phyloP scores from a whole-genome alignment of 2,329 filamentous ascomycete genomes.

The Herpotrichia juniperi region DNA sequence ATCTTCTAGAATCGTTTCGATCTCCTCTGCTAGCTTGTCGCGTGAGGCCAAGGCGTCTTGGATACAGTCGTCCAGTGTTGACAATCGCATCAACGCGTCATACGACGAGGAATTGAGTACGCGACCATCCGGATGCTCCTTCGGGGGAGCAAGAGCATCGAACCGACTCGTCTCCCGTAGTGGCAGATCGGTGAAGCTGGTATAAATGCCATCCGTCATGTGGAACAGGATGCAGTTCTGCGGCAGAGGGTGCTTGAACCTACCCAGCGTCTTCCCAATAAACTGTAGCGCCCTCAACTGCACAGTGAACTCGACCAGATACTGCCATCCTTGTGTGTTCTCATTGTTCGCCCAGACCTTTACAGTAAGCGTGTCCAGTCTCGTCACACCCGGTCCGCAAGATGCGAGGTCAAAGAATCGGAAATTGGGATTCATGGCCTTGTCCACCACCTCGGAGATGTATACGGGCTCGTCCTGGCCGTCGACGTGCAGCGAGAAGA shows the following conservation, averaged over 20 bases:
- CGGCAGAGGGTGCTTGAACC: conserved; percentile 74
- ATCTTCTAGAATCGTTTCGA: conserved; percentile 60
- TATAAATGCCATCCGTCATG: conserved; percentile 85
- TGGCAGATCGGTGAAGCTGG: conserved; percentile 71
- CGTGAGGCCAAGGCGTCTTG: conserved; percentile 85
- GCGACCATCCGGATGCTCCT: conserved; percentile 51
- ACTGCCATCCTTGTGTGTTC: conserved; percentile 60
- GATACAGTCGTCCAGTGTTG: conserved; percentile 87
- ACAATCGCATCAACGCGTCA: conserved; percentile 83
- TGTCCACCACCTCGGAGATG: conserved; percentile 79
- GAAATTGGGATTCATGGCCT: conserved; percentile 91
- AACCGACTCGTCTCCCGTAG: conserved; percentile 45
- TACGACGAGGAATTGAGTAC: conserved; percentile 77
- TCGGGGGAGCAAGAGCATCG: conserved; percentile 40
- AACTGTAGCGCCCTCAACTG: conserved; percentile 78
- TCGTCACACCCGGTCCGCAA: conserved; percentile 67
- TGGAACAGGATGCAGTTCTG: conserved; percentile 85
- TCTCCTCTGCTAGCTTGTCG: conserved; percentile 76
- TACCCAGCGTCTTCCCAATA: conserved; percentile 67
- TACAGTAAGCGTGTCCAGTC: conserved; percentile 68
- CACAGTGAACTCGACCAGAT: conserved; percentile 75
- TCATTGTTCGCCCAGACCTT: conserved; percentile 74
- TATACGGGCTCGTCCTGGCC: conserved; percentile 76
- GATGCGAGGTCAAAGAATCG: conserved; percentile 77
- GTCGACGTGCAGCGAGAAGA: conserved; percentile 81